phyloP scores from a whole-genome alignment of 768 basidiomycete species.

The Xerocomus spinulosus region DNA sequence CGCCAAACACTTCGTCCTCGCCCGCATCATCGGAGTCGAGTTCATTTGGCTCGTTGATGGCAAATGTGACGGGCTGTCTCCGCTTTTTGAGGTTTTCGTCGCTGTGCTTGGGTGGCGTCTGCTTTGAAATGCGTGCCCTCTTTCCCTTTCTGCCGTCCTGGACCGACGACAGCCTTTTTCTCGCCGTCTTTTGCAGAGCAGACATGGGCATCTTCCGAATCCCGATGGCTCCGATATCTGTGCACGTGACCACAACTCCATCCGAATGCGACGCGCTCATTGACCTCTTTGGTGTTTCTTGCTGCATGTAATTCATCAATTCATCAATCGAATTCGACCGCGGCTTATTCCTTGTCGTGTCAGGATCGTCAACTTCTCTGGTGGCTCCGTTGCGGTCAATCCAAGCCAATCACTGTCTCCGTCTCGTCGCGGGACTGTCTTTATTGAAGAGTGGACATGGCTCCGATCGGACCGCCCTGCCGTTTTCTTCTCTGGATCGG shows the following conservation, averaged over 20 bases:
- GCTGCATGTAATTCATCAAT: constrained; percentile 12
- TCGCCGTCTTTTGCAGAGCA: constrained; percentile 37
- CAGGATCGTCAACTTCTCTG: constrained; percentile 24
- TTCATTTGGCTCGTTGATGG: constrained; percentile 32
- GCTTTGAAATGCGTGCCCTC: constrained; percentile 45
- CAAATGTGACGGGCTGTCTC: constrained; percentile 54
- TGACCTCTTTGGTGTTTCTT: constrained; percentile 4
- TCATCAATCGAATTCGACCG: constrained; percentile 8
- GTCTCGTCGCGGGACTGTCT: background rate
- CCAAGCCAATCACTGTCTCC: constrained; percentile 14
- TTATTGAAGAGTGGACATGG: background rate
- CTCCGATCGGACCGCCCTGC: constrained; percentile 2
- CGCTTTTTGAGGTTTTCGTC: constrained; percentile 48
- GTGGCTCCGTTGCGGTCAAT: constrained; percentile 5
- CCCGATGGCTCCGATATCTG: constrained; percentile 1
- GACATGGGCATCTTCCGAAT: constrained; percentile 30
- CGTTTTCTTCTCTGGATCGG: constrained; percentile 18
- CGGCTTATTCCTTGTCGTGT: constrained; percentile 14
- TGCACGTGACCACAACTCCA: constrained; percentile 17
- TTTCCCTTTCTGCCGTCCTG: constrained; percentile 49
- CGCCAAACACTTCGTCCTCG: constrained; percentile 35
- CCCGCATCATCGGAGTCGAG: constrained; percentile 34
- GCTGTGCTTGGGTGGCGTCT: constrained; percentile 12
- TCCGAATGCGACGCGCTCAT: too few species aligned
- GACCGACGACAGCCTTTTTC: constrained; percentile 47